A percentile compares a stretch with the other conserved stretches of the same genome.
phyloP scores from a whole-genome alignment of 305 asterid species.

The Lippia alba region DNA sequence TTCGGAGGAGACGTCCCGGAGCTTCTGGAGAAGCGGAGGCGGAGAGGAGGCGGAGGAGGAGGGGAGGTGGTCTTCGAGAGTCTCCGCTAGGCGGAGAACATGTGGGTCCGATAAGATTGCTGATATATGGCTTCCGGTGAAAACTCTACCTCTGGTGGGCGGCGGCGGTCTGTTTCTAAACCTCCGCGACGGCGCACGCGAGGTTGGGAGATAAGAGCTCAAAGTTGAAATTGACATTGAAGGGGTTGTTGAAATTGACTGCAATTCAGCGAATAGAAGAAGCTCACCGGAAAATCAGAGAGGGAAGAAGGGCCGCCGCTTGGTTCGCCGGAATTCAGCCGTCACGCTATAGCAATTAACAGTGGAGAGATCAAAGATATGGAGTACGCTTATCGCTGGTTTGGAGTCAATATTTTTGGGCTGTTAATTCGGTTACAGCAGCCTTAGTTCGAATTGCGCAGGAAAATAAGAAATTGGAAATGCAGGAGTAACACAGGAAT shows the following conservation, averaged over 20 bases:
- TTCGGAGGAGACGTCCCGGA: constrained; percentile 68
- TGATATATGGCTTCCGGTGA: constrained; percentile 36
- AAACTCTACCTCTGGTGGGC: constrained; percentile 39
- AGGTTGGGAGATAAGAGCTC: constrained; percentile 38
- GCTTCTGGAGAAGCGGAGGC: constrained; percentile 67
- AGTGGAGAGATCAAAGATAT: no score
- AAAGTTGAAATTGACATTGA: constrained; percentile 58
- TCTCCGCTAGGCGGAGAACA: constrained; percentile 86
- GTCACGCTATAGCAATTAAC: not conserved
- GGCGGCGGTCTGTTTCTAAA: constrained; percentile 39
- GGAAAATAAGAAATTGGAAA: not conserved
- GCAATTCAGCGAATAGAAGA: not conserved
- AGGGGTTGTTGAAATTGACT: constrained; percentile 6
- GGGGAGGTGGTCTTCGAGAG: constrained; percentile 78
- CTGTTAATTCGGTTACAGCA: not conserved
- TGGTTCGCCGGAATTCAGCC: not conserved
- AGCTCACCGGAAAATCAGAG: constrained; percentile 24
- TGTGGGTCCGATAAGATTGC: constrained; percentile 82
- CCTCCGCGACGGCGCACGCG: constrained; percentile 33
- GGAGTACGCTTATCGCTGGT: no score
- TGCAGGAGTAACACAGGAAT: not conserved
- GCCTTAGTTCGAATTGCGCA: not conserved
- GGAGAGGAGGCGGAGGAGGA: constrained; percentile 50
- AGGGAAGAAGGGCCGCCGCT: not conserved
- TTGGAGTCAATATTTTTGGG: not conserved